Base-by-base conservation (phyloP, 2,329 filamentous ascomycete species). In the Clarireedia homoeocarpa region DNA sequence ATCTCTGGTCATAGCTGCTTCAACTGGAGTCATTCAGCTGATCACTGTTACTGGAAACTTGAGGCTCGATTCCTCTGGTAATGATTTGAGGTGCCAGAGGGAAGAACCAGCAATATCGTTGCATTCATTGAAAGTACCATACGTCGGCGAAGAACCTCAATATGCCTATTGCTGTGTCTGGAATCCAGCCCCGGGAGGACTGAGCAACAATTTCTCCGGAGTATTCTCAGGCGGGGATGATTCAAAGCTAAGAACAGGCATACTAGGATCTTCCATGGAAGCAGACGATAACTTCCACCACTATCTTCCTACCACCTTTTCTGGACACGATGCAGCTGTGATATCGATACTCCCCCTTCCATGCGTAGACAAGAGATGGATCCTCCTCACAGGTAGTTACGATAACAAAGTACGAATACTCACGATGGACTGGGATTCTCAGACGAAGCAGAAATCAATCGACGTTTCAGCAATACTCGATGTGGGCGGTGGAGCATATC, bases 341-440 rank as follows among this genome's bases (percentile, higher is more conserved):
- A 96, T 91, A 0, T 83, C 89, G 2, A 94, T 97, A 53, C 71
- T 96, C 2, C 89, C 91, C 0, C 72, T 95, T 2, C 67, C 77
- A 1, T 62, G 67, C 0, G 44, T 67, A 5, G 62, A 68, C 7
- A 73, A 78, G 7, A 73, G 74, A 3, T 75, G 76, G 1, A 66
- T 94, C 4, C 71, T 95, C 2, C 66, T 96, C 2, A 96, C 91
- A 0, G 94, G 94, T 4, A 95, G 89, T 67, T 99, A 97, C 67
- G 94, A 97, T 65, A 91, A 97, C 64, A 76, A 79, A 59, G 75
- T 97, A 17, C 82, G 92, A 12, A 75, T 96, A 1, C 78, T 88
- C 49, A 70, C 77, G 1, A 72, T 82, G 53, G 36, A 50, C 12
- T 55, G 53, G 53, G 17, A 23, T 38, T 38, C 27, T 3, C 38